These are phyloP conservation scores for Cryptococcus sp. DNA, from an alignment of 1,284 basidiomycete species.

Conservation along the genomic window DNA sequence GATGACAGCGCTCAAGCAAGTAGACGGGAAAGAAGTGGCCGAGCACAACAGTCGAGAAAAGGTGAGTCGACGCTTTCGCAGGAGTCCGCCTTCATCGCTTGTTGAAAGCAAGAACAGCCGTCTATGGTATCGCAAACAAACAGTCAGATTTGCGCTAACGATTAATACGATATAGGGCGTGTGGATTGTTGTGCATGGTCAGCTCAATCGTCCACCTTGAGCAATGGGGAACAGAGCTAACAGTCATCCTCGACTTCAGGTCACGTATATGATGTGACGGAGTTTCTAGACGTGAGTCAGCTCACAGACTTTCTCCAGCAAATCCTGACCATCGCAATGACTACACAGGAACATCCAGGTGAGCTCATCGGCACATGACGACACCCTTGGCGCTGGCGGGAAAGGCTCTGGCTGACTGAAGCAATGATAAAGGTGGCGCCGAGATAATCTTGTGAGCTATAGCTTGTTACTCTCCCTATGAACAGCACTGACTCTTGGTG, in stretches of 20 bases:
- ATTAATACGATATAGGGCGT: slow-evolving; percentile 60
- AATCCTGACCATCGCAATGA: not conserved
- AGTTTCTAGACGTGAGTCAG: slow-evolving; percentile 64
- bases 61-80: slow-evolving; percentile 23
- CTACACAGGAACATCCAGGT: slow-evolving; percentile 64
- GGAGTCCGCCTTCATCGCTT: not conserved
- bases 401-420: slow-evolving; percentile 2
- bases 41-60: slow-evolving; percentile 51
- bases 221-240: slow-evolving; percentile 6
- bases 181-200: slow-evolving; percentile 87
- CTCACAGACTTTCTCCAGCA: not conserved
- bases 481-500: not conserved
- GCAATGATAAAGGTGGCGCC: slow-evolving; percentile 57
- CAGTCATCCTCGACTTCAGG: slow-evolving; percentile 46
- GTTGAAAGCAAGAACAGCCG: not conserved
- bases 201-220: slow-evolving; percentile 22
- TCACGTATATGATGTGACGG: slow-evolving; percentile 73
- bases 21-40: slow-evolving; percentile 49
- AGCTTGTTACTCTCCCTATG: not conserved
- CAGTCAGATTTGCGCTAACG: not conserved
- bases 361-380: slow-evolving; percentile 16
- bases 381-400: no score
- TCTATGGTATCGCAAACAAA: not conserved
- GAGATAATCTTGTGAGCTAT: slow-evolving; percentile 59
- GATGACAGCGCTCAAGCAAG: slow-evolving; percentile 35